phyloP scores from a whole-genome alignment of 306 rosid species.

The Acacia melanoxylon region DNA sequence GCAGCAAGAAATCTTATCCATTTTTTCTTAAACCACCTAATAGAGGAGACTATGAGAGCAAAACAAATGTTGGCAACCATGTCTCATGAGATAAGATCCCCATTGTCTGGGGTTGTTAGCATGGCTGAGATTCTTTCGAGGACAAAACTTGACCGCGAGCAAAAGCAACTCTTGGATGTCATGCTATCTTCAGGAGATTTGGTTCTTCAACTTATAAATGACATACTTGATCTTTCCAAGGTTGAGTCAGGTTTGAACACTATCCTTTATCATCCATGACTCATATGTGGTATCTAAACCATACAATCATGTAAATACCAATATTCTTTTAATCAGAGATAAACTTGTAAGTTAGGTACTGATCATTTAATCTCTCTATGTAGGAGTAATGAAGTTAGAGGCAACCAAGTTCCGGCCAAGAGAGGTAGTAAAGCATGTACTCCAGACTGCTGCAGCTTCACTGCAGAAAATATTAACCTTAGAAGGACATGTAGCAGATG shows the following conservation, averaged over 20 bases:
- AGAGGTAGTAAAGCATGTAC: constrained; percentile 92
- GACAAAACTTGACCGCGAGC: constrained; percentile 85
- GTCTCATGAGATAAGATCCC: constrained; percentile 99
- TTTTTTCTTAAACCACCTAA: neutral
- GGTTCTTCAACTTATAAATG: constrained; percentile 96
- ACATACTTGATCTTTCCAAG: constrained; percentile 98
- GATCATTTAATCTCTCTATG: neutral
- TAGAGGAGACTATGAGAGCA: constrained; percentile 98
- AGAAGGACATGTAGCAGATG: constrained; percentile 89
- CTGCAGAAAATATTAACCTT: constrained; percentile 78
- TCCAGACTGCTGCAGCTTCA: constrained; percentile 96
- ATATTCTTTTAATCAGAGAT: constrained; percentile 2
- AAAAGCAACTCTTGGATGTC: constrained; percentile 81
- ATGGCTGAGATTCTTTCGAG: constrained; percentile 95
- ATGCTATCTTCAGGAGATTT: constrained; percentile 98
- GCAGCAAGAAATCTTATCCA: constrained; percentile 20
- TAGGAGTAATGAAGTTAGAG: constrained; percentile 98
- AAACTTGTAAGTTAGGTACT: neutral
- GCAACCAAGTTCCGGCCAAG: constrained; percentile 93
- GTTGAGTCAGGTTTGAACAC: constrained; percentile 90
- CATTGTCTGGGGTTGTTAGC: constrained; percentile 93
- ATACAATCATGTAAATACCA: neutral
- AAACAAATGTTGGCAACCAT: constrained; percentile 98
- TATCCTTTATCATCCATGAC: neutral
- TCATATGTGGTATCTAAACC: constrained; percentile 1